Conservation (phyloP, 352 stramenopile genomes). For the Hyaloperonospora brassicae region DNA sequence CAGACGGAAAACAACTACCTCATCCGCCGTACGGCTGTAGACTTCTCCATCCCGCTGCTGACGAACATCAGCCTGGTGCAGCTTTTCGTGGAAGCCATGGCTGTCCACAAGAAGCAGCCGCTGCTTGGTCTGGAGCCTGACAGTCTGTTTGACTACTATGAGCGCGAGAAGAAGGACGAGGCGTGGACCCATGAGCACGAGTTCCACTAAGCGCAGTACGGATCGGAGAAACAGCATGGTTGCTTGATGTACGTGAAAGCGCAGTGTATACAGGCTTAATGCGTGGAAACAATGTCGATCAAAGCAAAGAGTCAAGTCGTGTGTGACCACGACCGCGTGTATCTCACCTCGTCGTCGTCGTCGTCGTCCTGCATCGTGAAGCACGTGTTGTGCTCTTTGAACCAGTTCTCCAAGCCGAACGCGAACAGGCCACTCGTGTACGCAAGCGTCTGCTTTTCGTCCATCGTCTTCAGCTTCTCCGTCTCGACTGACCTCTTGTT, state of each 20-base stretch:
- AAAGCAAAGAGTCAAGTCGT: constrained; percentile 15
- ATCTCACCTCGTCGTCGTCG: constrained; percentile 8
- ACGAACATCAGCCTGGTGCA: constrained; percentile 90
- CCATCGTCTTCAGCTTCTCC: constrained; percentile 30
- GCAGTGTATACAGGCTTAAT: constrained; percentile 6
- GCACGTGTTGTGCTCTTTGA: constrained; percentile 32
- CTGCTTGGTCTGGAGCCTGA: constrained; percentile 90
- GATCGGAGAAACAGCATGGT: constrained; percentile 5
- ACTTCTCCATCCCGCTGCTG: constrained; percentile 89
- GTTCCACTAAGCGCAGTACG: constrained; percentile 86
- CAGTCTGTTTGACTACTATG: constrained; percentile 98
- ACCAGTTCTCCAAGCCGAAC: constrained; percentile 46
- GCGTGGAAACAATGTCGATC: constrained; percentile 18
- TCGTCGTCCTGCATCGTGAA: constrained; percentile 11
- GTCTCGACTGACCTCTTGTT: constrained; percentile 25
- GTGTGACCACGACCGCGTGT: constrained; percentile 23
- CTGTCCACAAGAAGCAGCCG: constrained; percentile 88
- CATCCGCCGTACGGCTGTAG: constrained; percentile 88
- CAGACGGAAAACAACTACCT: constrained; percentile 89
- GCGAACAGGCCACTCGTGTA: constrained; percentile 40
- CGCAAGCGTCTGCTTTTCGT: constrained; percentile 18
- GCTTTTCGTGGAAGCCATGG: constrained; percentile 89
- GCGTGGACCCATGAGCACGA: constrained; percentile 92
- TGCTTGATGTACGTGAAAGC: constrained; percentile 6
- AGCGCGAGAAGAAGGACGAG: constrained; percentile 86